Conservation (phyloP, 441 rosid genomes). For the Corymbia citriodora region DNA sequence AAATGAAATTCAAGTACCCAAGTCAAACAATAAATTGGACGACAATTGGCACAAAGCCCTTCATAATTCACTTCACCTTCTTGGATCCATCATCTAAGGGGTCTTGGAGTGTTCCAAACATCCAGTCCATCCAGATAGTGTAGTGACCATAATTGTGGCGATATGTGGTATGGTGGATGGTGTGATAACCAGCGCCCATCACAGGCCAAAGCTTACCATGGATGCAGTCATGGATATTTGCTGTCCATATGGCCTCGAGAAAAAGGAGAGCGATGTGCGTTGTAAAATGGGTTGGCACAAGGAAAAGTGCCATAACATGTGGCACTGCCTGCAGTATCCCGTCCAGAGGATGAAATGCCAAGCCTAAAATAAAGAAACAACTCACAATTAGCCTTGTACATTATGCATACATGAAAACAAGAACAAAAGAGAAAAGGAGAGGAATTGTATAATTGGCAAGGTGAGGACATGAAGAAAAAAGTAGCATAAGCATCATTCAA, state of each 20-base stretch:
- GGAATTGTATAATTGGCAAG: neutral
- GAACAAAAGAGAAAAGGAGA: neutral
- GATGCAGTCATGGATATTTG: slow-evolving; percentile 91
- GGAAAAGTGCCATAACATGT: slow-evolving; percentile 69
- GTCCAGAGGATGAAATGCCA: slow-evolving; percentile 93
- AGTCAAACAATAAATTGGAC: neutral
- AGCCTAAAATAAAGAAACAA: slow-evolving; percentile 39
- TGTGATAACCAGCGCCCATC: slow-evolving; percentile 98
- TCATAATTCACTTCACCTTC: slow-evolving; percentile 35
- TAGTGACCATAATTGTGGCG: slow-evolving; percentile 95
- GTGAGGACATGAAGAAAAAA: neutral
- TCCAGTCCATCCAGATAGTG: slow-evolving; percentile 97
- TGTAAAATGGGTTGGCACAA: slow-evolving; percentile 74
- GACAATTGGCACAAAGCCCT: neutral
- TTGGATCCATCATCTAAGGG: slow-evolving; percentile 47
- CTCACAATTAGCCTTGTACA: neutral
- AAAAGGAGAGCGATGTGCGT: slow-evolving; percentile 72
- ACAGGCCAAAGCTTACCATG: slow-evolving; percentile 80
- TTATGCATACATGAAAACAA: neutral
- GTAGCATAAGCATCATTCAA: neutral
- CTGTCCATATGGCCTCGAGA: slow-evolving; percentile 82
- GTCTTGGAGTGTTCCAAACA: slow-evolving; percentile 77
- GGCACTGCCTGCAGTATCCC: slow-evolving; percentile 94
- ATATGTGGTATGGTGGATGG: slow-evolving; percentile 94
- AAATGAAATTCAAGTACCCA: neutral